Base-by-base conservation (phyloP, 2,329 filamentous ascomycete species). In the Exophiala lecanii-corni region DNA sequence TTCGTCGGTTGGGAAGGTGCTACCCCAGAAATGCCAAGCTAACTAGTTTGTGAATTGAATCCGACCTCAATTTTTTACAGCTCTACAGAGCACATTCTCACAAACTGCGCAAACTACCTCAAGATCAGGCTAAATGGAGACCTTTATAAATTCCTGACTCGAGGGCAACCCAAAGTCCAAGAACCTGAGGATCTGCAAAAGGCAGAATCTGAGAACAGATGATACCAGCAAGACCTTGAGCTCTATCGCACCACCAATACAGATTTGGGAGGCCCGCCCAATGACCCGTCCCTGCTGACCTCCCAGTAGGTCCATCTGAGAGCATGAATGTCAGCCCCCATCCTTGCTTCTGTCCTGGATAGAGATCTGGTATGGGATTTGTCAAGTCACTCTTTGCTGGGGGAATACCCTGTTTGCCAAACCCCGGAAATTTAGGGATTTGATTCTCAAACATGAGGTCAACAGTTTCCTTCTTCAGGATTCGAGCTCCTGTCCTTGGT, bases 401-500 rank as follows among this genome's bases (percentile, higher is more conserved):
- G 0, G 68, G 60, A 4, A 74, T 65, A 2, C 39, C 39, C 45
- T 68, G 62, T 2, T 74, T 67, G 1, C 68, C 68, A 46, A 75
- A 78, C 50, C 79, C 57, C 0, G 78, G 77, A 25, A 74, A 67
- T 0, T 72, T 47, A 0, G 75, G 69, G 41, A 82, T 73, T 50
- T 80, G 79, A 57, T 86, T 84, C 42, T 65, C 66, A 60, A 79
- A 84, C 76, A 86, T 81, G 21, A 73, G 62, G 9, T 80, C 70
- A 0, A 86, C 74, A 0, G 79, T 83, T 18, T 70, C 65, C 9
- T 71, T 66, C n/a, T 68, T 63, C 5, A 86, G 67, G 23, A 86
- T 71, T 39, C 68, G 66, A 0, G 59, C 59, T 1, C 74, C 72
- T 0, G 79, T 84, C 0, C 54, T 68, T 0, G 82, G 77, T 18